Evolutionary conservation across 805 yeast species (phyloP).

Genomic region (Candida verbasci): DNA sequence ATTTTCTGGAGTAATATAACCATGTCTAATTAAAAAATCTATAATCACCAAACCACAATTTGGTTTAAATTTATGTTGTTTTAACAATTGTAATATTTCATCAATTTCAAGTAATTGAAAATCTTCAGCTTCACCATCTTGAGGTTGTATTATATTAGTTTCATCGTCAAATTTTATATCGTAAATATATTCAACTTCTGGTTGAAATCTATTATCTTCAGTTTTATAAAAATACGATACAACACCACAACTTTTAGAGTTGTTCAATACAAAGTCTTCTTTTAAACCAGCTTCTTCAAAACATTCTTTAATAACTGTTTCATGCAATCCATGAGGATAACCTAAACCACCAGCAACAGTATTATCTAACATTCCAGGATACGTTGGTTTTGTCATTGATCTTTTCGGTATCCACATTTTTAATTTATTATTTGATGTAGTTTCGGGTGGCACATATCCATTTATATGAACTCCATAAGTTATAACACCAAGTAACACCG

Average conservation of each 20-base stretch:
- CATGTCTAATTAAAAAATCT: conserved; percentile 87
- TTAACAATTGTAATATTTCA: conserved; percentile 50
- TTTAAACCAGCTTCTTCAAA: conserved; percentile 85
- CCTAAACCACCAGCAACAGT: conserved; percentile 96
- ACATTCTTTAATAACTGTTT: conserved; percentile 82
- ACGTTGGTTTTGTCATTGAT: conserved; percentile 74
- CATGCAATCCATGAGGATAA: conserved; percentile 66
- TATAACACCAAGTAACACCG: conserved; percentile 77
- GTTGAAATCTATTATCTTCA: conserved; percentile 63
- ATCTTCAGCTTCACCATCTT: conserved; percentile 62
- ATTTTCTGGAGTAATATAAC: conserved; percentile 57
- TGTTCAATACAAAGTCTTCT: conserved; percentile 42
- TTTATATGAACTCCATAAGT: conserved; percentile 88
- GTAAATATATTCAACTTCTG: conserved; percentile 80
- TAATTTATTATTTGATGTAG: conserved; percentile 34
- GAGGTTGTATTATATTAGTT: conserved; percentile 39
- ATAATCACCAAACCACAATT: conserved; percentile 77
- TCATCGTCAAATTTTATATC: conserved; percentile 58
- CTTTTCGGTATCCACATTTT: conserved; percentile 85
- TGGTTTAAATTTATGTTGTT: conserved; percentile 72
- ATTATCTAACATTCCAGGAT: conserved; percentile 87
- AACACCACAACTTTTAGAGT: conserved; percentile 54
- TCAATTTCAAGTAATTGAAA: conserved; percentile 61
- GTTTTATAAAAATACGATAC: conserved; percentile 59
- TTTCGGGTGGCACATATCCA: conserved; percentile 59